phyloP scores from a whole-genome alignment of 2,329 filamentous ascomycete species.

The Clathrospora elynae region DNA sequence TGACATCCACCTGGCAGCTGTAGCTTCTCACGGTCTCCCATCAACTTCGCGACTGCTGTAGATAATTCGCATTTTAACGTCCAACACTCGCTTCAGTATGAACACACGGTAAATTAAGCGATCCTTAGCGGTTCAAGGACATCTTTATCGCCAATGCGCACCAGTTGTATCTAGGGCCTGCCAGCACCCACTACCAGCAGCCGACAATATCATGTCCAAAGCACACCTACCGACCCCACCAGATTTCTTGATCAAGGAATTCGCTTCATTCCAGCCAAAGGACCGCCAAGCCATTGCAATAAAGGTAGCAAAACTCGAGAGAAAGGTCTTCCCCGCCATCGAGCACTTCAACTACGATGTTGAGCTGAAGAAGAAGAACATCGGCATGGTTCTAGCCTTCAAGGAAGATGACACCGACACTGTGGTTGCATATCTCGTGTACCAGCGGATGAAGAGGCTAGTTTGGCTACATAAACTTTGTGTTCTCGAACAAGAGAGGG shows the following conservation, averaged over 20 bases:
- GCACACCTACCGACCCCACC: constrained; percentile 3
- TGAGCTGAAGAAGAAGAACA: constrained; percentile 58
- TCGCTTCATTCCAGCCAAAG: constrained; percentile 26
- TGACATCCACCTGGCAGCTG: background rate
- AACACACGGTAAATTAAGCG: too few species aligned
- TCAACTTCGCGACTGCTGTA: too few species aligned
- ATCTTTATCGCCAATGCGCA: too few species aligned
- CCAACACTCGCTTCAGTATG: too few species aligned
- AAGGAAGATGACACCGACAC: constrained; percentile 21
- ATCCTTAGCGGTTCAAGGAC: too few species aligned
- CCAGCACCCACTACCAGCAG: background rate
- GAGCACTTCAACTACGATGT: constrained; percentile 57
- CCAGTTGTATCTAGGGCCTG: too few species aligned
- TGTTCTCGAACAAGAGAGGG: constrained; percentile 53
- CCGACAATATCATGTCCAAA: constrained; percentile 8
- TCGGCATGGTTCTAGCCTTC: constrained; percentile 48
- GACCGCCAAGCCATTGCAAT: constrained; percentile 24
- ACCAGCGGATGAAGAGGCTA: constrained; percentile 34
- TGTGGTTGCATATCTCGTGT: constrained; percentile 52
- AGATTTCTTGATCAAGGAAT: constrained; percentile 20
- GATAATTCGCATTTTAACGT: too few species aligned
- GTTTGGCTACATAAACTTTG: constrained; percentile 60
- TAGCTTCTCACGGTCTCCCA: too few species aligned
- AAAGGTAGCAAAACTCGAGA: constrained; percentile 50
- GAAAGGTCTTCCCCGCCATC: constrained; percentile 57